Base-by-base conservation (phyloP, 805 yeast genomes). In the Wickerhamomyces bovis region DNA sequence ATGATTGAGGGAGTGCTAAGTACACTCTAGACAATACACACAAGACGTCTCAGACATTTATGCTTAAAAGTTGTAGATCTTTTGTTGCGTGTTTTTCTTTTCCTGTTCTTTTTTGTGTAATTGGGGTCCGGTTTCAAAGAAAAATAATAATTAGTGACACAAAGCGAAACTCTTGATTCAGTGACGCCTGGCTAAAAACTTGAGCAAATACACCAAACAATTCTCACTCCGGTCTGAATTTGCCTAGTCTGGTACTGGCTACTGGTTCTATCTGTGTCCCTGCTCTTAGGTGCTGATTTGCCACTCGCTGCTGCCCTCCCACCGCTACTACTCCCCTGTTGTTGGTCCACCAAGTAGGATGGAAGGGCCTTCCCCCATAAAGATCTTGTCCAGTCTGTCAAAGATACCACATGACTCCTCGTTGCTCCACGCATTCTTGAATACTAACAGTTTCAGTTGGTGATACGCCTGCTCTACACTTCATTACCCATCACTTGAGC, bases 401-500 rank as follows among this genome's bases (percentile, higher is more conserved):
- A 28, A 3, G 7, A 33, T 33, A 33, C 36, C 36, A 3, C 3
- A 13, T 28, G 31, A 28, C 31, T 28, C n/a, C 13, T 28, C 7
- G 11, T 11, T 33, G 3, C 4, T 16, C 11, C 5, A 10, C 4
- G 20, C 18, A 4, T 22, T 22, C 15, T 28, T 39, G 35, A 25
- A 20, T 18, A 16, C 26, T 16, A 16, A 13, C 19, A 6, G 7
- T 18, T 3, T 9, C 8, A 49, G 53, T 49, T 22, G 53, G 53
- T 19, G 53, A 49, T 26, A 44, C 48, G 6, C 39, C 47, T 21
- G 39, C 42, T 5, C 35, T 44, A 10, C 42, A 47, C 13, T 33
- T 33, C 3, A 20, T 50, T 11, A 41, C 26, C 8, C 47, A 33
- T 41, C 36, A 33, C 18, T 15, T 33, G 20, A 33, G 36, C 20